Evolutionary conservation across 2,329 filamentous ascomycete species (phyloP).

Genomic region (Mycogone perniciosa): DNA sequence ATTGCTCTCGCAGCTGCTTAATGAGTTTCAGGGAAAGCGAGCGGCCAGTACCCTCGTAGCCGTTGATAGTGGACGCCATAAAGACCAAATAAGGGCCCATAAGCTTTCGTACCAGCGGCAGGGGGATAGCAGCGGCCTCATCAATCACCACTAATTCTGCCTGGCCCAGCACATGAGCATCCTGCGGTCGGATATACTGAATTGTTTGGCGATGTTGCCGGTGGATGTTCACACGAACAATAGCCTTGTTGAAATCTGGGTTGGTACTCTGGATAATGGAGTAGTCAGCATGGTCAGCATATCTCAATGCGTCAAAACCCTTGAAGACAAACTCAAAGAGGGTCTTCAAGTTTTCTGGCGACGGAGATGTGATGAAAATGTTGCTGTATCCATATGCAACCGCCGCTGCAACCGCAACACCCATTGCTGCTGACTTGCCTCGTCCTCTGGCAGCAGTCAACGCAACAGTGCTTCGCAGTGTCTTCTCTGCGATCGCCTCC

Average conservation of each 20-base stretch:
- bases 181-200: conserved; percentile 95
- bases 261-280: conserved; percentile 98
- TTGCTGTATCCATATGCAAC: conserved; percentile 97
- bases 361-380: conserved; percentile 97
- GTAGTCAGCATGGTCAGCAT: conserved; percentile 93
- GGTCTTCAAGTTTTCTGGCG: conserved; percentile 96
- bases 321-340: conserved; percentile 98
- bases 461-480: conserved; percentile 84
- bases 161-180: conserved; percentile 89
- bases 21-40: conserved; percentile 95
- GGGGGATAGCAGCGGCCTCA: conserved; percentile 91
- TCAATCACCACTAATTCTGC: conserved; percentile 95
- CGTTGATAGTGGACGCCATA: conserved; percentile 99
- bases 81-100: conserved; percentile 97
- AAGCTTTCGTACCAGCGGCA: conserved; percentile 85
- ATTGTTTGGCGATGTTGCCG: conserved; percentile 94
- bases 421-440: conserved; percentile 93
- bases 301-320: conserved; percentile 89
- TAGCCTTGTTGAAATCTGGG: conserved; percentile 97
- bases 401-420: conserved; percentile 88
- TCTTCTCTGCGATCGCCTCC: conserved; percentile 94
- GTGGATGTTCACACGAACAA: conserved; percentile 94
- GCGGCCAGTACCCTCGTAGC: conserved; percentile 93
- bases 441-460: conserved; percentile 89
- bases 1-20: conserved; percentile 92